These are phyloP conservation scores for Yarrowia yakushimensis DNA, from an alignment of 805 yeast genomes.

Conservation along the genomic window DNA sequence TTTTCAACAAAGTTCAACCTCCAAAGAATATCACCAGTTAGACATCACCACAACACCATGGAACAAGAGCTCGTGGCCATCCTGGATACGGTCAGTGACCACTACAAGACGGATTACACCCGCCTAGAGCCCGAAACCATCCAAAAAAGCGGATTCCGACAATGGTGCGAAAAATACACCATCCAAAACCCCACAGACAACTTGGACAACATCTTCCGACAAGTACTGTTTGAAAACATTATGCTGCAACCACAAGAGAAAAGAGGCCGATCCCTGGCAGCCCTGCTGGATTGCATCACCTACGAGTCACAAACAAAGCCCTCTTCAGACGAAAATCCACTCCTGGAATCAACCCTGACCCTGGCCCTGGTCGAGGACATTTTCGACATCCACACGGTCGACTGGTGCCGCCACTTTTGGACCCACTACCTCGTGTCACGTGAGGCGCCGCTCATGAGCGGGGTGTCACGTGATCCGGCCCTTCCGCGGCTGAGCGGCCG, in stretches of 20 bases:
- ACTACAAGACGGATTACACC: conserved; percentile 10
- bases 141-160: not conserved
- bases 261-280: not conserved
- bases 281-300: conserved; percentile 6
- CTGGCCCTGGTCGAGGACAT: conserved; percentile 37
- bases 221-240: conserved; percentile 1
- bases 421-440: conserved; percentile 34
- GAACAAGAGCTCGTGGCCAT: conserved; percentile 1
- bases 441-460: conserved; percentile 27
- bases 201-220: conserved; percentile 8
- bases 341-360: conserved; percentile 28
- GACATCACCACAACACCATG: not conserved
- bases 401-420: conserved; percentile 41
- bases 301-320: not conserved
- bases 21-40: not conserved
- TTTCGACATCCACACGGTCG: conserved; percentile 36
- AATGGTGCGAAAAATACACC: conserved; percentile 9
- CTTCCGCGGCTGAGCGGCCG: conserved; percentile 32
- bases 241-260: not conserved
- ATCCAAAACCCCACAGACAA: not conserved
- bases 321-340: not conserved
- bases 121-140: not conserved
- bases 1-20: conserved; percentile 15
- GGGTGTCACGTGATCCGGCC: not conserved
- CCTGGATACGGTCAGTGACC: not conserved